A percentile compares a stretch with the other conserved stretches of the same genome.
Evolutionary conservation across 208 protist species (phyloP).

Genomic region (Wallacemonas sp.): DNA sequence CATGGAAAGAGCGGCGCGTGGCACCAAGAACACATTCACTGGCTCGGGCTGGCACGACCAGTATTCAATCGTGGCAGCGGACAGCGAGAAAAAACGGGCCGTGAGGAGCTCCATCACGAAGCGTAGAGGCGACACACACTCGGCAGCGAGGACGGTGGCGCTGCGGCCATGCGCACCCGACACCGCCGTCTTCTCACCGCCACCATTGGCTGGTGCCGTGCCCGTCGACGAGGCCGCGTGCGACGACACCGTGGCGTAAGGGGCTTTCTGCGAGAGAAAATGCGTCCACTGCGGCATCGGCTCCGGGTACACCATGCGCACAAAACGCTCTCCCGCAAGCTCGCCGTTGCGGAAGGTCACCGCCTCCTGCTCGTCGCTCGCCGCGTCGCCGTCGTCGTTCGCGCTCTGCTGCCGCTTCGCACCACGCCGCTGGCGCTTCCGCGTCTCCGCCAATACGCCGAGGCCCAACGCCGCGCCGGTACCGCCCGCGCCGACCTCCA

Average conservation of each 20-base stretch:
- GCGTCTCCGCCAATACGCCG: not conserved
- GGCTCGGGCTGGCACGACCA: constrained; percentile 1
- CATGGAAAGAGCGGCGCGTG: constrained; percentile 32
- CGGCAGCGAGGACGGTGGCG: not conserved
- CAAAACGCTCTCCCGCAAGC: constrained; percentile 48
- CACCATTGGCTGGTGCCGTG: not conserved
- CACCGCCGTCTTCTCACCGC: too few relatives aligned
- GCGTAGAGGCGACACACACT: constrained; percentile 38
- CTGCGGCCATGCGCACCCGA: not conserved
- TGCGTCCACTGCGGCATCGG: constrained; percentile 33
- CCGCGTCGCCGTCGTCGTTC: not conserved
- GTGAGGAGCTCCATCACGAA: constrained; percentile 59
- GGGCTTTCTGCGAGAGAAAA: constrained; percentile 18
- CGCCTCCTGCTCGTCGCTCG: not conserved
- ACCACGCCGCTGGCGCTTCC: not conserved
- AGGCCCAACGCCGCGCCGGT: not conserved
- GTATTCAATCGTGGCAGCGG: constrained; percentile 27
- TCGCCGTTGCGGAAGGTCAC: constrained; percentile 41
- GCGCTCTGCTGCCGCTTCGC: not conserved
- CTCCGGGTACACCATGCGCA: constrained; percentile 44
- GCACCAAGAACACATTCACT: constrained; percentile 63
- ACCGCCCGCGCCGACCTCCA: constrained; percentile 14
- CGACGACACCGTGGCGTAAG: not conserved
- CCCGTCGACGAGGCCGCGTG: not conserved
- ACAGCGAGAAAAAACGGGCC: constrained; percentile 37